Evolutionary conservation across 1,139 yeast species (phyloP).

Genomic region (Suhomyces atakaporum): DNA sequence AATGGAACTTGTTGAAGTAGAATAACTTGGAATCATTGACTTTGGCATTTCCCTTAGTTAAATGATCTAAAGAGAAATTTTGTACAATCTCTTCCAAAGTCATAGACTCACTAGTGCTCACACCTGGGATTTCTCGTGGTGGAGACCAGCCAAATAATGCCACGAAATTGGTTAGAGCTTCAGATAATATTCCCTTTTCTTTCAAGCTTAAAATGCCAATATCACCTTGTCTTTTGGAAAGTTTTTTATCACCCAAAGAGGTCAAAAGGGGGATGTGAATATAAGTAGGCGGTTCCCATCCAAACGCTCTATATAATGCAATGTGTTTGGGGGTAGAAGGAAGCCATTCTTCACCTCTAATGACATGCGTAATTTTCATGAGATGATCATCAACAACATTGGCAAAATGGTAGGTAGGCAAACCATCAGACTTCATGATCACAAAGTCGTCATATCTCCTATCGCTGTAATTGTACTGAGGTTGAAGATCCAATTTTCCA

Average conservation of each 20-base stretch:
- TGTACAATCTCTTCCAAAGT: constrained; percentile 53
- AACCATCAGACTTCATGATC: constrained; percentile 82
- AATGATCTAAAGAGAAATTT: constrained; percentile 57
- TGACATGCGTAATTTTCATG: constrained; percentile 91
- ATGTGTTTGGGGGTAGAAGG: constrained; percentile 94
- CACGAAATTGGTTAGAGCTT: constrained; percentile 82
- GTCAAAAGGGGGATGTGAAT: constrained; percentile 91
- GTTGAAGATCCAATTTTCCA: constrained; percentile 74
- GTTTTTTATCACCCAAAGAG: constrained; percentile 69
- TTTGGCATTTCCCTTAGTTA: constrained; percentile 92
- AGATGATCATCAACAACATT: constrained; percentile 92
- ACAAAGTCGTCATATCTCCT: constrained; percentile 88
- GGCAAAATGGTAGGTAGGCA: constrained; percentile 96
- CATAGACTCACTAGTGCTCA: constrained; percentile 61
- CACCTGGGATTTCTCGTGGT: constrained; percentile 52
- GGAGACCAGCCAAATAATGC: constrained; percentile 97
- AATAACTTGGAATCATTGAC: constrained; percentile 76
- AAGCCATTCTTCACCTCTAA: constrained; percentile 97
- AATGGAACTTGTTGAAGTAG: constrained; percentile 73
- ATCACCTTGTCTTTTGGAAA: constrained; percentile 86
- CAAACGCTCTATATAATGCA: constrained; percentile 82
- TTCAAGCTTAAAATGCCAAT: constrained; percentile 64
- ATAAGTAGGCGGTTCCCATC: constrained; percentile 80
- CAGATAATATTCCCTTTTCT: constrained; percentile 72
- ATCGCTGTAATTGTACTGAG: constrained; percentile 71